Base-by-base conservation (phyloP, 805 yeast genomes). In the Barnettozyma wickerhamii region DNA sequence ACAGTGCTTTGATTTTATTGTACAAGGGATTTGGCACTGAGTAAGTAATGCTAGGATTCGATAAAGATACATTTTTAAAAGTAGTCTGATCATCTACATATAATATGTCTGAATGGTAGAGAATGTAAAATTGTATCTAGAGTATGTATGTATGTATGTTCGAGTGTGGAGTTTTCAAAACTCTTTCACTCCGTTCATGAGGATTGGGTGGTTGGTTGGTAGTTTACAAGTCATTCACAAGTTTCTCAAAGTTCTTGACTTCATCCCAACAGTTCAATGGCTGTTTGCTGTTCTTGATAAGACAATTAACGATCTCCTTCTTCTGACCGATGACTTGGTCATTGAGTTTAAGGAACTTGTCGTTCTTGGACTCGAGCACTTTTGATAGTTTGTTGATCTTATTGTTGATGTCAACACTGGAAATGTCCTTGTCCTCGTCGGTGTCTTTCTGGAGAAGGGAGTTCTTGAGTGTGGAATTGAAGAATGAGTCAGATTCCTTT, bases 1-100 rank as follows among this genome's bases (percentile, higher is more conserved):
- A 93, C 63, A 81, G 93, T 55, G 99, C 99, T 3, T 75, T 93
- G 62, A 81, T 93, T 41, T 72, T 91, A 51, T 66, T 93, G 41
- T 93, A 93, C 69, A 83, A 82, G 59, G 95, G 88, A 6, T 76
- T 83, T 49, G 95, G 91, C 15, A 66, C 83, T 50, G 72, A 64
- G 34, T 56, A 44, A 40, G 19, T n/a, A n/a, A n/a, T n/a, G n/a
- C n/a, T n/a, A n/a, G n/a, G n/a, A n/a, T n/a, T n/a, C n/a, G n/a
- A n/a, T n/a, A n/a, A n/a, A n/a, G n/a, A n/a, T n/a, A n/a, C n/a
- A n/a, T n/a, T n/a, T n/a, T n/a, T n/a, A n/a, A n/a, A n/a, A n/a
- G n/a, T n/a, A n/a, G n/a, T n/a, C n/a, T n/a, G n/a, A n/a, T n/a
- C n/a, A n/a, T n/a, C n/a, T n/a, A n/a, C n/a, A n/a, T n/a, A n/a